Base-by-base conservation (phyloP, 192 early-diverging fungal species). In the Backusella tuberculispora region DNA sequence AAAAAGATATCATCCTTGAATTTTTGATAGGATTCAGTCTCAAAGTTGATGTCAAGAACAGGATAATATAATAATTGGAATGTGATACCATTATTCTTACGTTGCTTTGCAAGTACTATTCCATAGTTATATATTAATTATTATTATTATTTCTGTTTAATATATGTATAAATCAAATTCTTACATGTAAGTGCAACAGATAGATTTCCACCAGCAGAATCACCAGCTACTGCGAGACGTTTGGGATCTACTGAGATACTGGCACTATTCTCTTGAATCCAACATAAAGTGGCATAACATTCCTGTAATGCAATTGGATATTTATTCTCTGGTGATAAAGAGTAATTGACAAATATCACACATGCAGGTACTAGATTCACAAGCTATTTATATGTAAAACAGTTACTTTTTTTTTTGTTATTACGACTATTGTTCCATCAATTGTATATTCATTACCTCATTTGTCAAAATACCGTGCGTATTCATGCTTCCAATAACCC, bases 31-130 rank as follows among this genome's bases (percentile, higher is more conserved):
- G 53, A 60, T 60, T 60, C 53, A 26, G 53, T 60, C 12, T 60
- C 53, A 21, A 60, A 60, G 26, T 60, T 60, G 53, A 60, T 29
- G 85, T 69, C 76, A 80, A 60, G 78, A 85, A 45, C 83, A 84
- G 48, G 83, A 78, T 72, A 66, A 29, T 66, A 66, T 40, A 66
- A 14, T 29, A 66, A 8, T 19, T 19, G 65, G 65, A 37, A 66
- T n/a, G n/a, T 66, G 29, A 66, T 19, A 12, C 40, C 29, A 40
- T 66, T 42, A 21, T 66, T 66, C 13, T 40, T 66, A 40, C 65
- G 65, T 40, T 66, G 37, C 15, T 66, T 37, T 34, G 65, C 65
- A 38, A 66, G 65, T 21, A 66, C 65, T 66, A 66, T 34, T 19
- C n/a, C n/a, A n/a, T n/a, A n/a, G n/a, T n/a, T n/a, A 40, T n/a